phyloP scores from a whole-genome alignment of 1,284 basidiomycete genomes.

The Ustilago bromivora region DNA sequence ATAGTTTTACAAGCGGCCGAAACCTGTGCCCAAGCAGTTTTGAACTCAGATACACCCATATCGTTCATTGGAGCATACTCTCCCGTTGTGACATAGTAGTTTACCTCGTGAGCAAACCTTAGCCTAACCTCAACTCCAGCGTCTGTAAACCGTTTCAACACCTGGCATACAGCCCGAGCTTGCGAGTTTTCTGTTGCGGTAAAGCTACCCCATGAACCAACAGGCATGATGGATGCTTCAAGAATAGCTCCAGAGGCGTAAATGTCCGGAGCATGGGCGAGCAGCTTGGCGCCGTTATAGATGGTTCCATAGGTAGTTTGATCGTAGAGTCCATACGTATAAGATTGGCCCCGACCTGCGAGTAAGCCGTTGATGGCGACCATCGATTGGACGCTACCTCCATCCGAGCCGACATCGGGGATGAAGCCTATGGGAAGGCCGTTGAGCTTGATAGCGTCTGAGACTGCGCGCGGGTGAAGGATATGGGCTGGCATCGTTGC shows the following conservation, averaged over 20 bases:
- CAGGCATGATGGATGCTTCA: constrained; percentile 67
- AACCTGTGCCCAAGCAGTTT: constrained; percentile 69
- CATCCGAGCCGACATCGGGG: constrained; percentile 57
- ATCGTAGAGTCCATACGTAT: constrained; percentile 66
- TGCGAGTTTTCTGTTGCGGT: constrained; percentile 64
- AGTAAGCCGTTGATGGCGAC: constrained; percentile 41
- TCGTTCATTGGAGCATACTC: constrained; percentile 38
- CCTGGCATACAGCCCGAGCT: constrained; percentile 64
- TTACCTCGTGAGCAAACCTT: constrained; percentile 69
- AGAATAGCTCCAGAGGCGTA: constrained; percentile 68
- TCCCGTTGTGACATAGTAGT: constrained; percentile 45
- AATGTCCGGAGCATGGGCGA: constrained; percentile 65
- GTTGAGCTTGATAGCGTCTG: constrained; percentile 38
- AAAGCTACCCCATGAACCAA: constrained; percentile 52
- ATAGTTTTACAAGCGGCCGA: constrained; percentile 59
- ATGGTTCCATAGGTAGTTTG: constrained; percentile 66
- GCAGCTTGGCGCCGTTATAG: constrained; percentile 68
- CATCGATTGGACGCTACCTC: constrained; percentile 59
- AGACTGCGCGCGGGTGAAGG: constrained; percentile 26
- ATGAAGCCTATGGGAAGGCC: constrained; percentile 56
- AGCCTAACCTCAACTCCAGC: constrained; percentile 69
- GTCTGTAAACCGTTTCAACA: constrained; percentile 70
- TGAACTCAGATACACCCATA: constrained; percentile 65
- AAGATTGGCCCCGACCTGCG: constrained; percentile 33
- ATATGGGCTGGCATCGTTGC: constrained; percentile 33